Evolutionary conservation across 805 yeast genomes (phyloP), one percentile per base, ranked within the genome.

Genomic region (Danielia oregonensis): DNA sequence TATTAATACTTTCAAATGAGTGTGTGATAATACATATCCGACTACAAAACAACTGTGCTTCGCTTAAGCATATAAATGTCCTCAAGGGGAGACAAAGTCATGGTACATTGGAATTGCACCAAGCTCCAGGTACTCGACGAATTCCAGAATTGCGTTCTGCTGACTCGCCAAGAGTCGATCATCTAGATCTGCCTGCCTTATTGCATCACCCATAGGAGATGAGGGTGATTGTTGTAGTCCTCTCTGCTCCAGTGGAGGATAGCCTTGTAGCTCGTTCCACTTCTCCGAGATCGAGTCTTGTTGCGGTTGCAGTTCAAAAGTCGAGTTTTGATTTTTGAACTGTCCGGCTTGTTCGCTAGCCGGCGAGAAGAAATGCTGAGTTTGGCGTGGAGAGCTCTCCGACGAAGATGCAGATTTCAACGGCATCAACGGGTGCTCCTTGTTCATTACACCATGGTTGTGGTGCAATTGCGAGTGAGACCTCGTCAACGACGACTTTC

Each of bases 401-500:
- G 28, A 10, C 4, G 23, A 17, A n/a, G 25, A 14, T 10, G 24
- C 36, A 2, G 29, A 19, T 26, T 32, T 32, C 13, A 32, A 25
- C 7, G 28, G 32, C 13, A 33, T 13, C 3, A 30, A 16, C 7
- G 37, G 24, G 16, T 39, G 39, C 24, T 38, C 38, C 27, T 33
- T 39, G 24, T 26, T 22, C 12, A 25, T 7, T 1, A 30, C 24
- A 11, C 30, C 26, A 25, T 40, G 43, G 15, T 32, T 31, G 27
- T 40, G 46, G 14, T 36, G 42, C 10, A 33, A 24, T 33, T 46
- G 50, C 27, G 40, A 32, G 18, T 39, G 45, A 6, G 46, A 35
- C 23, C 48, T 30, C 3, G 48, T 33, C 15, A 47, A 43, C 16
- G 49, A 43, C 5, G 46, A 32, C 19, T 45, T 44, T 16, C 49